Percentiles rank a stretch among this genome's conserved stretches.
These are phyloP conservation scores for Zelopaecilomyces penicillatus DNA, from an alignment of 2,329 filamentous ascomycete genomes.

Conservation along the genomic window DNA sequence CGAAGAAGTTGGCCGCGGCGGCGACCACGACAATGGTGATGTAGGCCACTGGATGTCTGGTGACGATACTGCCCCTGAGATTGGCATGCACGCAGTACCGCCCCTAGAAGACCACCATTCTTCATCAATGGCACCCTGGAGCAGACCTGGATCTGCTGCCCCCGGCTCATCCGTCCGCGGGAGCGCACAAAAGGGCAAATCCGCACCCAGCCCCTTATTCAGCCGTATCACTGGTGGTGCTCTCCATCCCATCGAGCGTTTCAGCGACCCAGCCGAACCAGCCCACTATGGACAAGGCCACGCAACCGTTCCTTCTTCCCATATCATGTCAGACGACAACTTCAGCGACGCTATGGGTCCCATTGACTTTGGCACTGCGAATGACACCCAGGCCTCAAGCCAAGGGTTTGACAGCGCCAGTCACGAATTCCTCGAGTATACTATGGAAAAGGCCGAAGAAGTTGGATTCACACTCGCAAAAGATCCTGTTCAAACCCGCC, in stretches of 20 bases:
- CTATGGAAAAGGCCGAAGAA: slow-evolving; percentile 27
- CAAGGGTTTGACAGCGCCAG: slow-evolving; percentile 36
- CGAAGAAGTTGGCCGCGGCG: slow-evolving; percentile 20
- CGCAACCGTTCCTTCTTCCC: slow-evolving; percentile 22
- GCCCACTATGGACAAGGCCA: slow-evolving; percentile 26
- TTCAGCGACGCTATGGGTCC: slow-evolving; percentile 13
- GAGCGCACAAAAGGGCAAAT: slow-evolving; percentile 25
- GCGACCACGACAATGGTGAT: slow-evolving; percentile 4
- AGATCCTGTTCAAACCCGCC: slow-evolving; percentile 22
- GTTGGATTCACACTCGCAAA: slow-evolving; percentile 23
- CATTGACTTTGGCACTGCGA: slow-evolving; percentile 12
- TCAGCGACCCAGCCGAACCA: slow-evolving; percentile 34
- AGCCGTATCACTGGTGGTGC: slow-evolving; percentile 22
- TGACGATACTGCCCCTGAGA: slow-evolving; percentile 47
- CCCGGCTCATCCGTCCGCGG: slow-evolving; percentile 39
- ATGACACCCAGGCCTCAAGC: slow-evolving; percentile 24
- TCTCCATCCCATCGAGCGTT: slow-evolving; percentile 35
- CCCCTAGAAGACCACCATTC: slow-evolving; percentile 59
- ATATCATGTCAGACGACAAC: slow-evolving; percentile 11
- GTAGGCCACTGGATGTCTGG: slow-evolving; percentile 24
- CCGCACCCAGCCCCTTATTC: slow-evolving; percentile 30
- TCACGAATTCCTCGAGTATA: slow-evolving; percentile 37
- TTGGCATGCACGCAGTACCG: slow-evolving; percentile 59
- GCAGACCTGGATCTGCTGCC: slow-evolving; percentile 35
- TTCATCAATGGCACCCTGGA: slow-evolving; percentile 46